Conservation (phyloP, 2,329 filamentous ascomycete genomes). For the Chrysoporthe austroafricana region DNA sequence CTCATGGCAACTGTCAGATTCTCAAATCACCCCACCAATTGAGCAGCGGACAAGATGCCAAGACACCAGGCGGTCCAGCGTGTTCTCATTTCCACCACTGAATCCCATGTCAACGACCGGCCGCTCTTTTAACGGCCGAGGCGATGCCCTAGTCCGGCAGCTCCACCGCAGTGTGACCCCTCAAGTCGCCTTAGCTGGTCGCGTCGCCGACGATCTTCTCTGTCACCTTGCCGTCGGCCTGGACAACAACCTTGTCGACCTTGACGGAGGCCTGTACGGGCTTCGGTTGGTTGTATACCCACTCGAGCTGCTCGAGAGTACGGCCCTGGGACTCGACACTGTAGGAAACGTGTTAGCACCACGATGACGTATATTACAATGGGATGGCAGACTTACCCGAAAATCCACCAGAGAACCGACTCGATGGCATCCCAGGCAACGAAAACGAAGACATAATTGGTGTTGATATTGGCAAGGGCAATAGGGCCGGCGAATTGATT, state of each 20-base stretch:
- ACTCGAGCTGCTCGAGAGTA: conserved; percentile 54
- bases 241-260: conserved; percentile 52
- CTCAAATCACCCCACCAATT: conserved; percentile 8
- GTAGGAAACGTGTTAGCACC: conserved; percentile 7
- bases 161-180: not conserved
- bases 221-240: conserved; percentile 48
- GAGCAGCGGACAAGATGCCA: not conserved
- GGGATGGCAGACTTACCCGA: conserved; percentile 42
- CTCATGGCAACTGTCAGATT: not conserved
- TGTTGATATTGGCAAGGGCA: conserved; percentile 47
- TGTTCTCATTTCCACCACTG: not conserved
- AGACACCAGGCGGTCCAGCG: not conserved
- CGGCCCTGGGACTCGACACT: conserved; percentile 55
- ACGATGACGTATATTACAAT: not conserved
- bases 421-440: conserved; percentile 53
- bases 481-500: conserved; percentile 53
- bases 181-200: not conserved
- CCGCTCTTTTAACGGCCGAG: not conserved
- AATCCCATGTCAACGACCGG: not conserved
- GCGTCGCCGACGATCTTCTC: conserved; percentile 45
- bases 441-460: conserved; percentile 51
- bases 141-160: not conserved
- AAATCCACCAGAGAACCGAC: conserved; percentile 48
- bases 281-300: conserved; percentile 53
- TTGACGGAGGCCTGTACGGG: conserved; percentile 53